Conservation (phyloP, 805 yeast species). For the Lachancea kluyveri region DNA sequence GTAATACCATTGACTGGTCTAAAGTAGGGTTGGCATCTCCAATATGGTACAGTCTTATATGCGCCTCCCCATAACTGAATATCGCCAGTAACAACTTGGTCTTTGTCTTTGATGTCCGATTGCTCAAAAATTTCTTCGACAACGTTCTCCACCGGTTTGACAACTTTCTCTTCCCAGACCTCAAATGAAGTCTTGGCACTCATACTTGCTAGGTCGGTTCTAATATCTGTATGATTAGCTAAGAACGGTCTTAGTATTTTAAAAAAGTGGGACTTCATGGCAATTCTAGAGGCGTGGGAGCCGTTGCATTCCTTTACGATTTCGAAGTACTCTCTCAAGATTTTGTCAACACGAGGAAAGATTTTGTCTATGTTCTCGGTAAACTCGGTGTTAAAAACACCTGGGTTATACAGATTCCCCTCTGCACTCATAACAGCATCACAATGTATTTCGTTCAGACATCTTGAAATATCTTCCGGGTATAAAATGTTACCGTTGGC, state of each 20-base stretch:
- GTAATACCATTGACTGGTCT: slow-evolving; percentile 78
- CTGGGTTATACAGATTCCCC: slow-evolving; percentile 91
- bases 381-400: slow-evolving; percentile 48
- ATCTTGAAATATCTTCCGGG: slow-evolving; percentile 72
- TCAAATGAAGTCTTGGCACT: slow-evolving; percentile 40
- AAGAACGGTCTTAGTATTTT: slow-evolving; percentile 79
- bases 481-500: slow-evolving; percentile 94
- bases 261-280: slow-evolving; percentile 91
- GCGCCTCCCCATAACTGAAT: slow-evolving; percentile 69
- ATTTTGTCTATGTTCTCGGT: slow-evolving; percentile 50
- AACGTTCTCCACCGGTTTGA: slow-evolving; percentile 56
- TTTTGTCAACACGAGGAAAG: slow-evolving; percentile 79
- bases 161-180: slow-evolving; percentile 46
- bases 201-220: slow-evolving; percentile 61
- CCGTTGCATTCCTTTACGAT: slow-evolving; percentile 47
- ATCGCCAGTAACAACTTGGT: slow-evolving; percentile 49
- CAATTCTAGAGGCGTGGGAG: slow-evolving; percentile 62
- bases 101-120: slow-evolving; percentile 48
- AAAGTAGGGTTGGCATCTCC: slow-evolving; percentile 96
- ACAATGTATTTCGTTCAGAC: slow-evolving; percentile 56
- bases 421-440: slow-evolving; percentile 98
- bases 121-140: slow-evolving; percentile 53
- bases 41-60: slow-evolving; percentile 79
- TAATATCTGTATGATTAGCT: slow-evolving; percentile 66
- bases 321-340: slow-evolving; percentile 83